Evolutionary conservation across 1,284 basidiomycete genomes (phyloP).

Genomic region (Heterobasidion occidentale): DNA sequence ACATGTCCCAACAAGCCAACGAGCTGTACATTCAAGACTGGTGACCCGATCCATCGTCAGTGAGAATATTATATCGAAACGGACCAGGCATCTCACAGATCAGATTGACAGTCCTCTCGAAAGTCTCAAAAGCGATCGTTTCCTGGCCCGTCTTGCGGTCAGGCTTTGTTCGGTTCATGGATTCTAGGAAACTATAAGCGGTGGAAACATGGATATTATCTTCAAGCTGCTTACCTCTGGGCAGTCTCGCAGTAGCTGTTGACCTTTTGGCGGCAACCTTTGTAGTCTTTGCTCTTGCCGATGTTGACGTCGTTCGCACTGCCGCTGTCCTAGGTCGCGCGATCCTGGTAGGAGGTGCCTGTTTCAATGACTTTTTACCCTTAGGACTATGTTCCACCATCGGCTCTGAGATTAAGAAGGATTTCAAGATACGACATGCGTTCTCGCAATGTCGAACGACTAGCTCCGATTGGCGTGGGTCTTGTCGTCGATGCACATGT

Average conservation of each 20-base stretch:
- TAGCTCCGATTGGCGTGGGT: slow-evolving; percentile 29
- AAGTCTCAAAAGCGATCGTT: slow-evolving; percentile 34
- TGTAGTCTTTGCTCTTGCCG: slow-evolving; percentile 1
- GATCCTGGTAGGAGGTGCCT: slow-evolving; percentile 10
- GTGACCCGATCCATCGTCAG: background rate
- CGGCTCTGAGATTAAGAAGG: slow-evolving; percentile 19
- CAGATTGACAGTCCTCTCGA: slow-evolving; percentile 37
- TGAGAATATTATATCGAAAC: no score
- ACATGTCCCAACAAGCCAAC: slow-evolving; percentile 55
- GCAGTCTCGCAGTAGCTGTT: slow-evolving; percentile 4
- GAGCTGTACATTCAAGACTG: slow-evolving; percentile 58
- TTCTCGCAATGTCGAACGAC: slow-evolving; percentile 41
- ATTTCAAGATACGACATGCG: slow-evolving; percentile 39
- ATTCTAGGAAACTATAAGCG: no score
- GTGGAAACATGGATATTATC: background rate
- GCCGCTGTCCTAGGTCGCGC: slow-evolving; percentile 5
- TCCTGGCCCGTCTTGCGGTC: no score
- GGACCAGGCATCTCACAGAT: slow-evolving; percentile 17
- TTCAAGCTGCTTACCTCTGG: background rate
- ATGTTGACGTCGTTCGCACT: slow-evolving; percentile 2
- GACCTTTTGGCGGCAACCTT: background rate
- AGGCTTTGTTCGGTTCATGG: no score
- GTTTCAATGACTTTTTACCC: slow-evolving; percentile 18
- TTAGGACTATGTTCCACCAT: slow-evolving; percentile 14
- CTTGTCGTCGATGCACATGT: slow-evolving; percentile 47